Evolutionary conservation across 1,284 basidiomycete genomes (phyloP).

Genomic region (Dichomitus squalens): DNA sequence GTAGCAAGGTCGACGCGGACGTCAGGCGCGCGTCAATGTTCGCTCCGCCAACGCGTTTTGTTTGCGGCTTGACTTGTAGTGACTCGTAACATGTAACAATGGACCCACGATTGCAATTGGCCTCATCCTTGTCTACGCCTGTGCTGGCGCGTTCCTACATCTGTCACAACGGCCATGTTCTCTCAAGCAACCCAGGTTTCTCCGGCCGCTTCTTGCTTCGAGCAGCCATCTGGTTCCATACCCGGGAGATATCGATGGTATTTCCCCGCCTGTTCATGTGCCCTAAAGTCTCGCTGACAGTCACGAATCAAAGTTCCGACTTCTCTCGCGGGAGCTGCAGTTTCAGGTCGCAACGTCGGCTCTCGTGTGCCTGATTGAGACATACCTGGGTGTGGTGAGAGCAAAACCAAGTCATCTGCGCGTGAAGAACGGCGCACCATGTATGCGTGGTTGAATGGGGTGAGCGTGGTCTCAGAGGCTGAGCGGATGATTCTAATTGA

Average conservation of each 20-base stretch:
- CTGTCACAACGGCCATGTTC: not conserved
- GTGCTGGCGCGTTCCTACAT: not conserved
- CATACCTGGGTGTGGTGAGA: not conserved
- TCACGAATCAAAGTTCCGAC: conserved; percentile 1
- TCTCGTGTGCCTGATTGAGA: no score
- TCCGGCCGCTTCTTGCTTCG: no score
- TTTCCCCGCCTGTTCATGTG: conserved; percentile 8
- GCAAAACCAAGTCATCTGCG: conserved; percentile 1
- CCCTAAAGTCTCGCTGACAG: not conserved
- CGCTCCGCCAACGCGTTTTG: no score
- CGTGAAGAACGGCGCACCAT: not conserved
- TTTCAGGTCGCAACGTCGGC: not conserved
- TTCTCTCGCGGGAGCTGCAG: not conserved
- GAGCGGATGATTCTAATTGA: not conserved
- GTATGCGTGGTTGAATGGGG: not conserved
- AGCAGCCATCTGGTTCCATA: not conserved
- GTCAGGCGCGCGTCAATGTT: no score
- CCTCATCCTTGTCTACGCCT: no score
- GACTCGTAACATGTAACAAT: no score
- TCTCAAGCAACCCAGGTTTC: conserved; percentile 7
- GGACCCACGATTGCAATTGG: no score
- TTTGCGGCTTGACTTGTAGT: no score
- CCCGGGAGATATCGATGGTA: not conserved
- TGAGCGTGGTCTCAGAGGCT: conserved; percentile 8
- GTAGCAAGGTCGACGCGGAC: no score